A percentile compares a stretch with the other conserved stretches of the same genome.
Evolutionary conservation across 2,329 filamentous ascomycete species (phyloP).

Genomic region (Cladophialophora exuberans): DNA sequence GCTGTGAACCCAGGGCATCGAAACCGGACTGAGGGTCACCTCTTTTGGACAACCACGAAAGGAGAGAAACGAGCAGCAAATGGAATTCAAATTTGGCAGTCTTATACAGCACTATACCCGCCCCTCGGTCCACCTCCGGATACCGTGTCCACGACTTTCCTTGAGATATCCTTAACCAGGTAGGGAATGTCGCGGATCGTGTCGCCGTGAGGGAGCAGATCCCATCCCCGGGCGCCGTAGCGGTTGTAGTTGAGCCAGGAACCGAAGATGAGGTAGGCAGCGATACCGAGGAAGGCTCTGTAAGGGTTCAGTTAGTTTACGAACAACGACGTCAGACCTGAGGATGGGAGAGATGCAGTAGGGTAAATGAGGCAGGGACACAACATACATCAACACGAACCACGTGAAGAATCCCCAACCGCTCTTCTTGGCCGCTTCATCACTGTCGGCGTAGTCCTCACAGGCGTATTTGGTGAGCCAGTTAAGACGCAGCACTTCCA

Average conservation of each 20-base stretch:
- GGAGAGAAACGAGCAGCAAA: too few species aligned
- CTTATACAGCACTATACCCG: slow-evolving; percentile 89
- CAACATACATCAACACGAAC: slow-evolving; percentile 81
- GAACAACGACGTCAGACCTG: not conserved
- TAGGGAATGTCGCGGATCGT: slow-evolving; percentile 91
- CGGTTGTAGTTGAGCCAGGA: slow-evolving; percentile 99
- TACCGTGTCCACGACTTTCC: slow-evolving; percentile 78
- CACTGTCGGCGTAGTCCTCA: slow-evolving; percentile 58
- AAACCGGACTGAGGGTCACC: too few species aligned
- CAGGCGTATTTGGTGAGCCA: slow-evolving; percentile 92
- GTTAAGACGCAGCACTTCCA: slow-evolving; percentile 71
- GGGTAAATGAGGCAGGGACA: not conserved
- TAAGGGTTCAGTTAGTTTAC: slow-evolving; percentile 31
- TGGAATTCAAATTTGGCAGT: not conserved
- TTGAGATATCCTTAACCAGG: slow-evolving; percentile 83
- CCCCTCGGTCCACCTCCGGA: slow-evolving; percentile 83
- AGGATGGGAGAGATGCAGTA: slow-evolving; percentile 37
- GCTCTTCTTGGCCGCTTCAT: slow-evolving; percentile 49
- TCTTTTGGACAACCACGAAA: too few species aligned
- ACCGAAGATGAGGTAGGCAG: slow-evolving; percentile 93
- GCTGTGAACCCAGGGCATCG: too few species aligned
- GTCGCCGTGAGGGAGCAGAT: slow-evolving; percentile 89
- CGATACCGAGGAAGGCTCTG: slow-evolving; percentile 81
- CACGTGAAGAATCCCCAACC: slow-evolving; percentile 97
- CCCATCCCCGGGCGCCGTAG: slow-evolving; percentile 93